Base-by-base conservation (phyloP, 192 early-diverging fungal species). In the Borealophlyctis nickersoniae region DNA sequence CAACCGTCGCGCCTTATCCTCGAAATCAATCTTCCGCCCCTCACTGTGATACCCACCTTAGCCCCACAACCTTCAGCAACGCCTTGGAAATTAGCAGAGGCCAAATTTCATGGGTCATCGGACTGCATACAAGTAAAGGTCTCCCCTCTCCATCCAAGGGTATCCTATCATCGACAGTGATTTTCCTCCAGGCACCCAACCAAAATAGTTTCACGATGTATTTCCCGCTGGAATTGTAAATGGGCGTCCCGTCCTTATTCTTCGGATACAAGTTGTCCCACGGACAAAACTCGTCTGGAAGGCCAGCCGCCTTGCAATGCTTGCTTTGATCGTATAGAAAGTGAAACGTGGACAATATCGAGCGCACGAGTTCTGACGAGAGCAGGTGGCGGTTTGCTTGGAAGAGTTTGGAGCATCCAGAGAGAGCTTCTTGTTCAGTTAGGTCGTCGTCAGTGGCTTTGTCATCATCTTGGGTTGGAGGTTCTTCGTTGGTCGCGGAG, bases 261-360 rank as follows among this genome's bases (percentile, higher is more conserved):
- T 86, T 86, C 30, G 85, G 85, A 56, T 80, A 86, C 31, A 86
- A 70, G 31, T 74, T 69, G 39, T 86, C 85, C 85, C 85, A 86
- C n/a, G 81, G 79, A 4, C 52, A 34, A 60, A 78, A 79, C 52
- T 78, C 79, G 50, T 82, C 75, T n/a, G 59, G 58, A 13, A 67
- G 30, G 24, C 63, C 69, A 7, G 61, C 54, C 26, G 61, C 58
- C 11, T 67, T 50, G 14, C 66, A 52, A 16, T 70, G n/a, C 31
- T 70, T 75, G 36, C 63, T 62, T 52, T 80, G 80, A 29, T 84
- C 79, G 67, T 73, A 77, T 4, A 84, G 61, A 52, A 77, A 83
- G 56, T 81, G 81, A 19, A 86, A 51, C 19, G 63, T 67, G 3
- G 72, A 65, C 24, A 81, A 24, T 2, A 84, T 71, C 11, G 60